Conservation (phyloP, 2,329 filamentous ascomycete genomes). For the Colletotrichum abscissum region DNA sequence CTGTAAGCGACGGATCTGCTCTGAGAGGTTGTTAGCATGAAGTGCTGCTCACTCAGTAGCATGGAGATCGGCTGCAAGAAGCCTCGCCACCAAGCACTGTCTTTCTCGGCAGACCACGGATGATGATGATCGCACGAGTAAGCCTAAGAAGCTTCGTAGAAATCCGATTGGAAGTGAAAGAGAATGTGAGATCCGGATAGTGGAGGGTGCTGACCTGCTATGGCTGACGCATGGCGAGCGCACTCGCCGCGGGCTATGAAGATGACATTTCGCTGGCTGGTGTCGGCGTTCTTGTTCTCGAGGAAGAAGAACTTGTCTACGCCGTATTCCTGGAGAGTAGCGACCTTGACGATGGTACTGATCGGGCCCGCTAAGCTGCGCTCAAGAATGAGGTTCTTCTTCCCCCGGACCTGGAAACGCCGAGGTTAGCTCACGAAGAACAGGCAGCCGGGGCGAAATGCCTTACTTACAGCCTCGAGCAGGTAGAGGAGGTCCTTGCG, state of each 20-base stretch:
- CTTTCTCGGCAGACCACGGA: background rate
- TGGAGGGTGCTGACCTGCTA: slow-evolving; percentile 78
- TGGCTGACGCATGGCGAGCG: slow-evolving; percentile 82
- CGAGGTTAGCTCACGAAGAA: slow-evolving; percentile 19
- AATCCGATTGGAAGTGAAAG: background rate
- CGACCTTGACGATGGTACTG: slow-evolving; percentile 93
- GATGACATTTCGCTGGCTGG: slow-evolving; percentile 92
- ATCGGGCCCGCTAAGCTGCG: slow-evolving; percentile 89
- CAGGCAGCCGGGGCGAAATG: slow-evolving; percentile 1
- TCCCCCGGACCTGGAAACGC: slow-evolving; percentile 83
- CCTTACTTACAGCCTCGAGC: slow-evolving; percentile 88
- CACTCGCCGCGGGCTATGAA: slow-evolving; percentile 94
- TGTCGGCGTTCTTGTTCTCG: slow-evolving; percentile 95
- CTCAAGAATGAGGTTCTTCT: slow-evolving; percentile 98
- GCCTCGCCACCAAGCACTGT: slow-evolving; percentile 59
- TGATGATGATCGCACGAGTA: background rate
- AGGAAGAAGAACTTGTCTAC: slow-evolving; percentile 98
- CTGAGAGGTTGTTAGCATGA: slow-evolving; percentile 58
- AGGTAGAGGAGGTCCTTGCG: slow-evolving; percentile 90
- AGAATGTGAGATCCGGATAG: background rate
- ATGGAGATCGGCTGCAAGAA: slow-evolving; percentile 37
- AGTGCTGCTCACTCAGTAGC: slow-evolving; percentile 49
- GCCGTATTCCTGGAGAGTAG: slow-evolving; percentile 94
- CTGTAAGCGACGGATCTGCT: slow-evolving; percentile 90
- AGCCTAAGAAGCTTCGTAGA: background rate